Evolutionary conservation across 2,329 filamentous ascomycete species (phyloP).

Genomic region (Colletotrichum sublineola): DNA sequence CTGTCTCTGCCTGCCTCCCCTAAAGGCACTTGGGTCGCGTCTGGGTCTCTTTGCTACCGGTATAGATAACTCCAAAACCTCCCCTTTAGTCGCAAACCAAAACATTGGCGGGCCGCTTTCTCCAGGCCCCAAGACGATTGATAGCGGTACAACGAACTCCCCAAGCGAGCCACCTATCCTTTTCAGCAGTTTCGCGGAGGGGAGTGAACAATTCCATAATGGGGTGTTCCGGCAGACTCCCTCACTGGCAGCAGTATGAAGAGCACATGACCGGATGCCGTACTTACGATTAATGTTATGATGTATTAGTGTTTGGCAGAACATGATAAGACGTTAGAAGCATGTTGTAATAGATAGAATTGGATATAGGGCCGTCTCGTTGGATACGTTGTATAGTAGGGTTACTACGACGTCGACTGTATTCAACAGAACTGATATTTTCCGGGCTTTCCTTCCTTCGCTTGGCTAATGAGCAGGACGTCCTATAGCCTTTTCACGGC

Average conservation of each 20-base stretch:
- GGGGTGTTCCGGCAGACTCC: slow-evolving; percentile 11
- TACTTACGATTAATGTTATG: slow-evolving; percentile 18
- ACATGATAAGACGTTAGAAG: background rate
- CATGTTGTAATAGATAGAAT: background rate
- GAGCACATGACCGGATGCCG: background rate
- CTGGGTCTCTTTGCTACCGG: slow-evolving; percentile 5
- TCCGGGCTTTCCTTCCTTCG: background rate
- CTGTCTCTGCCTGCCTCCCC: slow-evolving; percentile 45
- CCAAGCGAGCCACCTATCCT: slow-evolving; percentile 11
- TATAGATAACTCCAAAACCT: background rate
- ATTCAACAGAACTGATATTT: no score
- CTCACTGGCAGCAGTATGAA: slow-evolving; percentile 17
- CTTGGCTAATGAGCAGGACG: background rate
- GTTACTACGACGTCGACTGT: no score
- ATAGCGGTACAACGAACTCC: background rate
- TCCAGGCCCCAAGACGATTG: background rate
- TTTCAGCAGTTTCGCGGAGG: slow-evolving; percentile 13
- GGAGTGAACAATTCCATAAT: background rate
- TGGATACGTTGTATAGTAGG: no score
- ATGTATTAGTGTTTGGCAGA: background rate
- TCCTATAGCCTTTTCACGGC: background rate
- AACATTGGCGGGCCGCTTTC: background rate
- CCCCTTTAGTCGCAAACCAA: slow-evolving; percentile 1
- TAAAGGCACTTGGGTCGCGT: slow-evolving; percentile 33
- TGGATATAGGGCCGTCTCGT: background rate